Evolutionary conservation across 345 rosid genomes (phyloP), one percentile per base, ranked within the genome.

Genomic region (Arabis alpina): DNA sequence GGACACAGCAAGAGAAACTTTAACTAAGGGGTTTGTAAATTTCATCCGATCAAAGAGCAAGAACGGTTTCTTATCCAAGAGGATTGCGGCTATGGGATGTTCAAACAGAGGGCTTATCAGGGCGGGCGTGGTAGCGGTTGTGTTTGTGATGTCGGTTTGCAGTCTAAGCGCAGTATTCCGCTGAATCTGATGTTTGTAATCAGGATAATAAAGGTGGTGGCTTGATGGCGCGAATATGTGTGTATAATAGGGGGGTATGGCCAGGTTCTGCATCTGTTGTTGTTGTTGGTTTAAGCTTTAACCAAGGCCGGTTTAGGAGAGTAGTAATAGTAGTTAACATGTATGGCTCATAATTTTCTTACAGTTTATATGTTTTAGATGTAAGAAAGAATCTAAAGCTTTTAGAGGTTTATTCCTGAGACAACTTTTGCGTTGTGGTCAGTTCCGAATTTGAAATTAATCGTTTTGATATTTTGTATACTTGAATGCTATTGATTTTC

Each of bases 131-230:
- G 66, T 81, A 1, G 70, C 69, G 11, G 74, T 80, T 27, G 60
- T 86, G 67, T 76, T 84, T 24, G 52, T 69, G 10, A 51, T 82
- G 53, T 66, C 84, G 6, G 76, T 76, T 52, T 68, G 81, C 54
- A 30, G 56, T 42, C 10, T 64, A 9, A 57, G 53, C 19, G 75
- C 66, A 41, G 34, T 41, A 51, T 30, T 57, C 54, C 11, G 40
- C 23, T 58, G 67, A 15, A 58, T 42, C 24, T 12, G 9, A 32
- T 32, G 40, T 45, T 40, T 65, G 48, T 64, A 9, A 10, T 39
- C 41, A 14, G 15, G 67, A 28, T 25, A 30, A 74, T 51, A 59
- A 66, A 48, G 57, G 41, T 32, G 5, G 39, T 65, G 39, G 54
- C n/a, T 56, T 44, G 14, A 15, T 10, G 5, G 25, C 1, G 15